These are phyloP conservation scores for Linum tenue DNA, from an alignment of 345 rosid species.

Conservation along the genomic window DNA sequence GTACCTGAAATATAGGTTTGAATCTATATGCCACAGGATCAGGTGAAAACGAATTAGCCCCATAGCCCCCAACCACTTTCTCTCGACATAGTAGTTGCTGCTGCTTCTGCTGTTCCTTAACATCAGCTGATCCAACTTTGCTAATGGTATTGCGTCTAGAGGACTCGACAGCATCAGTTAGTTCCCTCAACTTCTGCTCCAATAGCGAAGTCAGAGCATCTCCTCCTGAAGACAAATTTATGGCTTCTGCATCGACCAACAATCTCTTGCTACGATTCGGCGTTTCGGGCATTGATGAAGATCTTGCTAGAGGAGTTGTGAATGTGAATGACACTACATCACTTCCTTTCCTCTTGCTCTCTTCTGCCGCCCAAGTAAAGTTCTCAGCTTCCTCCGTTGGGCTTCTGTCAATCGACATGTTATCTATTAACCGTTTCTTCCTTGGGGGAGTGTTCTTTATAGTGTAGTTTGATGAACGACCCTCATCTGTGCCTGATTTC, in stretches of 20 bases:
- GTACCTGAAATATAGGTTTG: constrained; percentile 46
- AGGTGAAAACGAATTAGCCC: constrained; percentile 20
- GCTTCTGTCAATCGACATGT: constrained; percentile 21
- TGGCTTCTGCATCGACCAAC: constrained; percentile 35
- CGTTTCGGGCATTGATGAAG: constrained; percentile 29
- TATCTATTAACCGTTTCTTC: constrained; percentile 57
- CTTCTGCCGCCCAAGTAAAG: constrained; percentile 43
- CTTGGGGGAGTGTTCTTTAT: constrained; percentile 32
- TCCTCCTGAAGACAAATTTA: constrained; percentile 51
- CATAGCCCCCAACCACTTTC: constrained; percentile 16
- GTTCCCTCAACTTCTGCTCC: constrained; percentile 77
- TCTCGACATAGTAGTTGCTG: constrained; percentile 10
- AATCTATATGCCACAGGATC: constrained; percentile 18
- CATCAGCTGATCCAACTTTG: constrained; percentile 24
- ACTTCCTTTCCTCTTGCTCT: constrained; percentile 51
- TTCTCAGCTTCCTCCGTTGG: constrained; percentile 27
- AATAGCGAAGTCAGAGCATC: constrained; percentile 75
- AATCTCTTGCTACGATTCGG: constrained; percentile 34
- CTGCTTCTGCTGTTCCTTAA: constrained; percentile 14
- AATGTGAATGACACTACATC: constrained; percentile 81
- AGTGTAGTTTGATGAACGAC: constrained; percentile 19
- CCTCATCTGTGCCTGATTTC: constrained; percentile 43
- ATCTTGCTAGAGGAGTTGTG: constrained; percentile 55
- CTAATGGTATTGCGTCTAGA: constrained; percentile 32
- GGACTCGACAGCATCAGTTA: constrained; percentile 49